Evolutionary conservation across 805 yeast genomes (phyloP).

Genomic region (Myxozyma melibiosi): DNA sequence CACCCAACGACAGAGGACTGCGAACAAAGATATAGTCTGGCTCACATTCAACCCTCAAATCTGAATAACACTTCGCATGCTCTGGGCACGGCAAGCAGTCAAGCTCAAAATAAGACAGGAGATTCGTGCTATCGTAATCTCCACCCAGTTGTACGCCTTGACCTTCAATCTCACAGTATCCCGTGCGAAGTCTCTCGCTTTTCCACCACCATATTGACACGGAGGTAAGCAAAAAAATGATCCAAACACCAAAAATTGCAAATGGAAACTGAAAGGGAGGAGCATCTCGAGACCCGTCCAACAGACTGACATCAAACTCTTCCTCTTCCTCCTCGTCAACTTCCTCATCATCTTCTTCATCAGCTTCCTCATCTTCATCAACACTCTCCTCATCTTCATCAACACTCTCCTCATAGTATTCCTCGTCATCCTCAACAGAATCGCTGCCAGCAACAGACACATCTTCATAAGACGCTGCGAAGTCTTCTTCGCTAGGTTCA

Average conservation of each 20-base stretch:
- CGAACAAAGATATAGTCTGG: slow-evolving; percentile 59
- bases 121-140: background rate
- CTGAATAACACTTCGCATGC: slow-evolving; percentile 72
- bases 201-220: slow-evolving; percentile 19
- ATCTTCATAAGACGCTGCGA: background rate
- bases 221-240: background rate
- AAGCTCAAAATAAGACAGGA: slow-evolving; percentile 50
- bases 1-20: slow-evolving; percentile 59
- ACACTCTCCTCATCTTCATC: background rate
- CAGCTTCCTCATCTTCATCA: background rate
- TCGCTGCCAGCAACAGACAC: slow-evolving; percentile 1
- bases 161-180: slow-evolving; percentile 26
- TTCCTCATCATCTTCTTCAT: slow-evolving; percentile 10
- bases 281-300: slow-evolving; percentile 7
- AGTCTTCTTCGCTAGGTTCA: background rate
- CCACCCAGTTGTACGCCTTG: slow-evolving; percentile 8
- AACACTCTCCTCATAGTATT: background rate
- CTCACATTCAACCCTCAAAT: slow-evolving; percentile 65
- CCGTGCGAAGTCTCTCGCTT: slow-evolving; percentile 10
- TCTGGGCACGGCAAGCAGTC: slow-evolving; percentile 76
- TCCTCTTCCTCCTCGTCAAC: slow-evolving; percentile 18
- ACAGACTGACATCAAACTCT: slow-evolving; percentile 7
- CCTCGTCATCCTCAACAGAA: slow-evolving; percentile 17
- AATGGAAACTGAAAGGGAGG: slow-evolving; percentile 16
- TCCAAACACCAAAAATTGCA: slow-evolving; percentile 8